Evolutionary conservation across 2,329 filamentous ascomycete species (phyloP).

Genomic region (Cladosporium sp.): DNA sequence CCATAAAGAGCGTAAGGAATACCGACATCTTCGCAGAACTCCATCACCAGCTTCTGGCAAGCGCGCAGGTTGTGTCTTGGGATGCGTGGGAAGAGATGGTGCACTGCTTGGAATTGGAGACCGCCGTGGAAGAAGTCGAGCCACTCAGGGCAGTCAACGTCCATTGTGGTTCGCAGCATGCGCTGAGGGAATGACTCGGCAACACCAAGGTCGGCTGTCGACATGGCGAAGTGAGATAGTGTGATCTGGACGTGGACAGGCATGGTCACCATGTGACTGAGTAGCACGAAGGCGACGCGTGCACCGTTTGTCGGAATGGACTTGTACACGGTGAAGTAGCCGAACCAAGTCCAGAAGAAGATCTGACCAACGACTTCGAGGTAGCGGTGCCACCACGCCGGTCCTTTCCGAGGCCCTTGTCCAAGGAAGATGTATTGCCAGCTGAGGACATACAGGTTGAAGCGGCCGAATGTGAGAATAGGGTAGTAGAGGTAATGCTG

Average conservation of each 20-base stretch:
- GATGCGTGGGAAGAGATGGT: slow-evolving; percentile 66
- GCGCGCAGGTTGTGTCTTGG: slow-evolving; percentile 64
- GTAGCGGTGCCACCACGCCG: slow-evolving; percentile 65
- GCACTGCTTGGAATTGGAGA: slow-evolving; percentile 68
- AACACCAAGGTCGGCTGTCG: slow-evolving; percentile 59
- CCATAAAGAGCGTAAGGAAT: slow-evolving; percentile 60
- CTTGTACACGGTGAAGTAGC: slow-evolving; percentile 60
- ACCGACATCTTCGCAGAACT: slow-evolving; percentile 61
- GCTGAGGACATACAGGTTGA: slow-evolving; percentile 67
- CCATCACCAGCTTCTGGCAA: slow-evolving; percentile 56
- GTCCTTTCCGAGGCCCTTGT: slow-evolving; percentile 54
- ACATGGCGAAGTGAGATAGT: slow-evolving; percentile 69
- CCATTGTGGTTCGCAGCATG: slow-evolving; percentile 69
- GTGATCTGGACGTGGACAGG: slow-evolving; percentile 70
- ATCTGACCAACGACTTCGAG: slow-evolving; percentile 60
- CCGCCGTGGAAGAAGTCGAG: slow-evolving; percentile 69
- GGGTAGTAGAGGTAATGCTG: slow-evolving; percentile 68
- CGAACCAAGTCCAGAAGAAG: slow-evolving; percentile 66
- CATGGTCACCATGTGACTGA: slow-evolving; percentile 63
- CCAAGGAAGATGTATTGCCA: slow-evolving; percentile 61
- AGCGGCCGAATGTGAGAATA: slow-evolving; percentile 60
- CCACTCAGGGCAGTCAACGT: slow-evolving; percentile 68
- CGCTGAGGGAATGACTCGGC: slow-evolving; percentile 65
- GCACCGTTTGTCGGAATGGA: slow-evolving; percentile 55
- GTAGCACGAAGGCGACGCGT: slow-evolving; percentile 59